Evolutionary conservation across 768 basidiomycete genomes (phyloP).

Genomic region (Serendipita sp.): DNA sequence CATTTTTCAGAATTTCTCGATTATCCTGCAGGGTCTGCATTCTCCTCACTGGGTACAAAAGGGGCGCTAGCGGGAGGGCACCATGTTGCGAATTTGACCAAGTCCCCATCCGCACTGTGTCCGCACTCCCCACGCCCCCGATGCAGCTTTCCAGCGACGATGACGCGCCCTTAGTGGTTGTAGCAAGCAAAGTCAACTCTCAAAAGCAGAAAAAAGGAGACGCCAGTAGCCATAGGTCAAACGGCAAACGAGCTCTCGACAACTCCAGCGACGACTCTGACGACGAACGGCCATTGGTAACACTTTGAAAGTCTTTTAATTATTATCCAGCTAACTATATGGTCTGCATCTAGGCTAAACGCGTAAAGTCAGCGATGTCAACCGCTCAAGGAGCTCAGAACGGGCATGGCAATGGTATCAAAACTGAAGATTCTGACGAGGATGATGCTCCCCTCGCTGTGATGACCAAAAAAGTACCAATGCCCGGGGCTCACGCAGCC

Average conservation of each 20-base stretch:
- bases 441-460: slow-evolving; percentile 7
- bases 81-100: neutral
- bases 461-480: slow-evolving; percentile 16
- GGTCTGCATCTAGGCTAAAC: slow-evolving; percentile 3
- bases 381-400: neutral
- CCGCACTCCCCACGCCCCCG: neutral
- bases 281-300: slow-evolving; percentile 7
- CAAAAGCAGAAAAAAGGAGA: neutral
- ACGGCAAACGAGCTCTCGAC: slow-evolving; percentile 5
- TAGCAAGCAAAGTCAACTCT: neutral
- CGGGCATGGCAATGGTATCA: neutral
- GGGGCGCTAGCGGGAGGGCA: neutral
- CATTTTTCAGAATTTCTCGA: slow-evolving; percentile 4
- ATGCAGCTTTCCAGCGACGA: neutral
- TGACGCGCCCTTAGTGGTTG: neutral
- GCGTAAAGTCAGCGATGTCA: neutral
- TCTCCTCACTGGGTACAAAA: neutral
- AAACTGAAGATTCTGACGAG: slow-evolving; percentile 1
- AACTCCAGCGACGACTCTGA: slow-evolving; percentile 3
- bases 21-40: neutral
- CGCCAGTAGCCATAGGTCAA: neutral
- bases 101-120: neutral
- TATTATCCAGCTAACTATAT: neutral
- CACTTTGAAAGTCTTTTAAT: neutral
- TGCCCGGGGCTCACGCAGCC: slow-evolving; percentile 23